phyloP scores from a whole-genome alignment of 768 basidiomycete species.

The Lactifluus pinguis region DNA sequence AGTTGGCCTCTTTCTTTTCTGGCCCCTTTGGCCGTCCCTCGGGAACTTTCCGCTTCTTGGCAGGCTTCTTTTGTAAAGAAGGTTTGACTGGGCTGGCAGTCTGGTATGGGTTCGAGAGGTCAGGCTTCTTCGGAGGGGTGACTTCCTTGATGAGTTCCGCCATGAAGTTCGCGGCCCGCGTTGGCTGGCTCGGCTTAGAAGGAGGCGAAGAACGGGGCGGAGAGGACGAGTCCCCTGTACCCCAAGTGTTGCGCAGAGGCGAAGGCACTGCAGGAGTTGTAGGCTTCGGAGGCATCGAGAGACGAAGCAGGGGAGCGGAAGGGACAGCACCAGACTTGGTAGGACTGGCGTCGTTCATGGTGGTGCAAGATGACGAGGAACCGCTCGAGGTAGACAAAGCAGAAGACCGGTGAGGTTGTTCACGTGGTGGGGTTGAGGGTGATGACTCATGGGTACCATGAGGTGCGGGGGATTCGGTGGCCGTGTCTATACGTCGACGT shows the following conservation, averaged over 20 bases:
- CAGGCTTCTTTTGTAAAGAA: conserved; percentile 20
- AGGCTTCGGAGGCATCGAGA: conserved; percentile 33
- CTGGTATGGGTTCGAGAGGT: conserved; percentile 74
- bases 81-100: conserved; percentile 57
- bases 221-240: conserved; percentile 31
- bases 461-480: conserved; percentile 30
- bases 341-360: conserved; percentile 15
- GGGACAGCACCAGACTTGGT: conserved; percentile 9
- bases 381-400: conserved; percentile 6
- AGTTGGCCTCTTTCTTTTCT: conserved; percentile 21
- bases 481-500: conserved; percentile 50
- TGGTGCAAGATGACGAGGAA: conserved; percentile 10
- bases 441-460: conserved; percentile 24
- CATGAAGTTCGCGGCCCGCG: conserved; percentile 62
- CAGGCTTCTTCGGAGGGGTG: conserved; percentile 51
- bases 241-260: conserved; percentile 69
- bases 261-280: conserved; percentile 62
- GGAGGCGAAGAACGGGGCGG: conserved; percentile 25
- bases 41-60: conserved; percentile 24
- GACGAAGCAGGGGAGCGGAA: conserved; percentile 22
- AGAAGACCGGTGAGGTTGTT: conserved; percentile 3
- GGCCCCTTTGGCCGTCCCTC: conserved; percentile 16
- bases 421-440: conserved; percentile 14
- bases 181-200: conserved; percentile 35
- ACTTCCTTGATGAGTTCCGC: conserved; percentile 62